Evolutionary conservation across 2,329 filamentous ascomycete genomes (phyloP).

Genomic region (Thyridium curvatum): DNA sequence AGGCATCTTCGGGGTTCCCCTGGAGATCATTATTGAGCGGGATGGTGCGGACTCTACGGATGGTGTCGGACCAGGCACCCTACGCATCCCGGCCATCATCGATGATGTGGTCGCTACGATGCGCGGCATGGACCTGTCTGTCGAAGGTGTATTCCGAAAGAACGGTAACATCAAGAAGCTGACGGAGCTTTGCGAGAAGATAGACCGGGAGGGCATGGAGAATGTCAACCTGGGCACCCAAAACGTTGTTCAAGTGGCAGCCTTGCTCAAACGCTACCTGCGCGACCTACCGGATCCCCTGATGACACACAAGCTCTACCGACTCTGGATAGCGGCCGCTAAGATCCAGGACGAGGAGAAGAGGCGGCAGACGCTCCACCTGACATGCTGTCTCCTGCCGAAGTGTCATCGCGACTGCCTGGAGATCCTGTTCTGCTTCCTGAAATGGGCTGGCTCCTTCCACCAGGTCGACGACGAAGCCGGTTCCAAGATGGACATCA

Average conservation of each 20-base stretch:
- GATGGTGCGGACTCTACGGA: slow-evolving; percentile 97
- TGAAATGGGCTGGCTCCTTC: slow-evolving; percentile 97
- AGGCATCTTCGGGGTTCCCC: slow-evolving; percentile 83
- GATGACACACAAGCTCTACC: slow-evolving; percentile 90
- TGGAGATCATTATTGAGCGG: slow-evolving; percentile 84
- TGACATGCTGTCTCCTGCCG: slow-evolving; percentile 87
- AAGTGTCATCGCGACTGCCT: slow-evolving; percentile 90
- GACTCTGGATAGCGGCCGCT: slow-evolving; percentile 82
- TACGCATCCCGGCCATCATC: slow-evolving; percentile 89
- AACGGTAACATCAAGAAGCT: slow-evolving; percentile 97
- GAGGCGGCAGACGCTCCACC: slow-evolving; percentile 77
- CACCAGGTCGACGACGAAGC: slow-evolving; percentile 95
- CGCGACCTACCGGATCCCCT: slow-evolving; percentile 91
- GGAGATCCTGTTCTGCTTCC: slow-evolving; percentile 90
- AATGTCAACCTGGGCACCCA: slow-evolving; percentile 81
- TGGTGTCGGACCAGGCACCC: slow-evolving; percentile 83
- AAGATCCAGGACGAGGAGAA: slow-evolving; percentile 79
- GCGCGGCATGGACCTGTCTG: slow-evolving; percentile 98
- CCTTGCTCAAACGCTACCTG: slow-evolving; percentile 90
- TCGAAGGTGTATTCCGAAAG: slow-evolving; percentile 97
- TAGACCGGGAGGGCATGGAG: slow-evolving; percentile 81
- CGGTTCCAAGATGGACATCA: slow-evolving; percentile 97
- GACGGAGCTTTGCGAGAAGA: slow-evolving; percentile 76
- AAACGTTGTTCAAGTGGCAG: slow-evolving; percentile 88
- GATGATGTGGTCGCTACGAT: slow-evolving; percentile 92